A percentile compares a stretch with the other conserved stretches of the same genome.
phyloP scores from a whole-genome alignment of 805 yeast species.

The Candida palmyrensis region DNA sequence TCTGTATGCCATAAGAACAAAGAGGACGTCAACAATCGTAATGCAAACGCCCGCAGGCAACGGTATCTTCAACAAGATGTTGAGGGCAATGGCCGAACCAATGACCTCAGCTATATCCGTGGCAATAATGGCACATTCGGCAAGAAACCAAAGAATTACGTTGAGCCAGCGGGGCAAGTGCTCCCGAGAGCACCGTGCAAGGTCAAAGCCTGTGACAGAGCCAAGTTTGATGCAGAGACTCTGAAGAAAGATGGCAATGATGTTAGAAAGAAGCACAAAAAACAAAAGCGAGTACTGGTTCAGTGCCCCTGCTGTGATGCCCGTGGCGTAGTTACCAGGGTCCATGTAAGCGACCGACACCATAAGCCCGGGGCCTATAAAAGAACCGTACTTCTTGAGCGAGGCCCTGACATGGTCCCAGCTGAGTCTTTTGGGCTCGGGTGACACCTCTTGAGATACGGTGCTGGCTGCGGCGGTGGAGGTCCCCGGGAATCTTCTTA shows the following conservation, averaged over 20 bases:
- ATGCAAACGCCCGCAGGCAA: conserved; percentile 45
- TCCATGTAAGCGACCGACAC: conserved; percentile 49
- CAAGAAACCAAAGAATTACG: conserved; percentile 32
- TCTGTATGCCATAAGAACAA: conserved; percentile 43
- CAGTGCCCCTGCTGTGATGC: conserved; percentile 43
- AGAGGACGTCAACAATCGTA: conserved; percentile 41
- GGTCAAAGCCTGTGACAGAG: conserved; percentile 45
- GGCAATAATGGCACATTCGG: conserved; percentile 46
- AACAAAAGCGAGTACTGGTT: conserved; percentile 39
- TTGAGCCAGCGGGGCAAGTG: conserved; percentile 38
- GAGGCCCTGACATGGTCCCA: too few species aligned
- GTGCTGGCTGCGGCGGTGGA: too few species aligned
- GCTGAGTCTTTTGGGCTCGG: too few species aligned
- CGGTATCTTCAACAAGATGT: conserved; percentile 40
- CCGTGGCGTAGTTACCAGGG: conserved; percentile 50
- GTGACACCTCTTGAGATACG: too few species aligned
- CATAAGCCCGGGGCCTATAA: conserved; percentile 46
- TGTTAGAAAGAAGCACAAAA: conserved; percentile 37
- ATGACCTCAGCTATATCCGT: conserved; percentile 52
- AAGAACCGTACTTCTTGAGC: conserved; percentile 8
- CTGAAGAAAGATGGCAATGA: conserved; percentile 44
- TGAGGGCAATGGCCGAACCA: conserved; percentile 48
- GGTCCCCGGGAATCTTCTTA: too few species aligned
- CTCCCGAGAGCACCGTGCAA: conserved; percentile 40
- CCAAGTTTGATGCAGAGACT: conserved; percentile 42